These are phyloP conservation scores for Astrothelium subdiscretum DNA, from an alignment of 495 filamentous ascomycete genomes.

Conservation along the genomic window DNA sequence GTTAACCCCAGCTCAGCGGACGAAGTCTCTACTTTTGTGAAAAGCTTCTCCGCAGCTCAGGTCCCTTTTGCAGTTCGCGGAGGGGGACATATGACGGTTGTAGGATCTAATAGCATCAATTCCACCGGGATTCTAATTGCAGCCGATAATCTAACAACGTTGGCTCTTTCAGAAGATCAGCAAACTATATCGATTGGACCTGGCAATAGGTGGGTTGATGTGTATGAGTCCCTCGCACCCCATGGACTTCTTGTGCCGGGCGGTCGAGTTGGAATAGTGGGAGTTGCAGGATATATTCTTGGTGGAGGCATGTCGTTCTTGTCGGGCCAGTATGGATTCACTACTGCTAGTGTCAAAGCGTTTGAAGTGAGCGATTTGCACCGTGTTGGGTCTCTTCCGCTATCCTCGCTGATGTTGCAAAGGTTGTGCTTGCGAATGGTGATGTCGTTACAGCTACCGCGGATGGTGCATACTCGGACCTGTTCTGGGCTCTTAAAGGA, in stretches of 20 bases:
- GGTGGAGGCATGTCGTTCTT: slow-evolving; percentile 18
- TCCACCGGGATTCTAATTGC: background rate
- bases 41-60: background rate
- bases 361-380: slow-evolving; percentile 37
- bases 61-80: background rate
- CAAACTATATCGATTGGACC: slow-evolving; percentile 11
- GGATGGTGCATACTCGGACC: slow-evolving; percentile 20
- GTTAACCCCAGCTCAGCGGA: background rate
- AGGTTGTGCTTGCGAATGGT: slow-evolving; percentile 23
- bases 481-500: slow-evolving; percentile 32
- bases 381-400: slow-evolving; percentile 39
- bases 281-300: slow-evolving; percentile 21
- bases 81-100: background rate
- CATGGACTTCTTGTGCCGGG: slow-evolving; percentile 14
- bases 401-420: background rate
- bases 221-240: slow-evolving; percentile 16
- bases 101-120: background rate
- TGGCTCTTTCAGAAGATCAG: slow-evolving; percentile 33
- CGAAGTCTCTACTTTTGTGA: background rate
- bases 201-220: slow-evolving; percentile 19
- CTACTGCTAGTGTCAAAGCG: slow-evolving; percentile 21
- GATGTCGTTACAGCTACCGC: slow-evolving; percentile 18
- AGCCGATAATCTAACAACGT: background rate
- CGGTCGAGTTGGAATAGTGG: slow-evolving; percentile 16
- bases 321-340: slow-evolving; percentile 3